Evolutionary conservation across 2,329 filamentous ascomycete genomes (phyloP).

Genomic region (Cladosporium sp.): DNA sequence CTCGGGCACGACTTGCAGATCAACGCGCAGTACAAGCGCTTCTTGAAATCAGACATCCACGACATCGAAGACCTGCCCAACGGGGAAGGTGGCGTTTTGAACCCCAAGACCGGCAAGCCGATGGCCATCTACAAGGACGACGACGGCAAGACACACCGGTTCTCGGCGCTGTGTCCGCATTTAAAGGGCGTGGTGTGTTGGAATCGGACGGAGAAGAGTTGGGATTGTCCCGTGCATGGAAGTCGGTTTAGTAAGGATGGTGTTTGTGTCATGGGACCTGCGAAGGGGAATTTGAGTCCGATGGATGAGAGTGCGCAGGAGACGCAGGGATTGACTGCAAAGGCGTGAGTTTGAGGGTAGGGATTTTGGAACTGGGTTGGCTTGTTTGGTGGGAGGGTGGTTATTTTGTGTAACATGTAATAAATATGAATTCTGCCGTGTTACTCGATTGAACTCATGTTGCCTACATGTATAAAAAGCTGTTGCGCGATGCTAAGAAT

Average conservation of each 20-base stretch:
- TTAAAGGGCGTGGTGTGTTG: conserved; percentile 53
- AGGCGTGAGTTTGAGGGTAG: neutral
- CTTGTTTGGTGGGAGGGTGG: too few species aligned
- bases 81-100: conserved; percentile 50
- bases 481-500: too few species aligned
- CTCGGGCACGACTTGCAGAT: conserved; percentile 51
- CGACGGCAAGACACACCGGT: conserved; percentile 45
- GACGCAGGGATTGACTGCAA: conserved; percentile 19
- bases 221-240: conserved; percentile 50
- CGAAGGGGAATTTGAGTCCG: conserved; percentile 34
- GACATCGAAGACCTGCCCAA: conserved; percentile 52
- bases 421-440: too few species aligned
- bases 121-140: conserved; percentile 55
- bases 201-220: conserved; percentile 51
- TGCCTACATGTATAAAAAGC: too few species aligned
- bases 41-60: conserved; percentile 49
- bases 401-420: too few species aligned
- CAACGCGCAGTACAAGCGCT: conserved; percentile 54
- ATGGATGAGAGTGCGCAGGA: conserved; percentile 27
- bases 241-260: conserved; percentile 41
- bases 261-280: conserved; percentile 37
- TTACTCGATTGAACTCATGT: too few species aligned
- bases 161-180: conserved; percentile 54
- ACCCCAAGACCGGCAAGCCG: conserved; percentile 43
- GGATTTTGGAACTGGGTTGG: neutral